Base-by-base conservation (phyloP, 768 basidiomycete species). In the Leucosporidium yakuticum region DNA sequence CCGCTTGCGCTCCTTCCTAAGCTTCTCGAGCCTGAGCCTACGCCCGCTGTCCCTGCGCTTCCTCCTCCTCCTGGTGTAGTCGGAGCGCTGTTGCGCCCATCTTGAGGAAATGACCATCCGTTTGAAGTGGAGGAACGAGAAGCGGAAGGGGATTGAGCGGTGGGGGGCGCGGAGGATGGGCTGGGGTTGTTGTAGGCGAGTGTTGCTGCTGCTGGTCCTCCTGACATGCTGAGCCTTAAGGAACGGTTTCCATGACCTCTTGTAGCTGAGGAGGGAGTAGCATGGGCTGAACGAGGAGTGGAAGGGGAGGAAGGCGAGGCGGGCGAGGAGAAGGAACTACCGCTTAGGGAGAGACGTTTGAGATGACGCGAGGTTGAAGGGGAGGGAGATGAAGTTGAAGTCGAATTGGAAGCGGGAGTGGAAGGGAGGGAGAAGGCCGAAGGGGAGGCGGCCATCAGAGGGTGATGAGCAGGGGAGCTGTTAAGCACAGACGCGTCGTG, bases 311-410 rank as follows among this genome's bases (percentile, higher is more conserved):
- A 12, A 15, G 66, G 51, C 14, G 63, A 68, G 60, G 48, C 47
- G 21, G 64, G 23, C 1, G 67, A 50, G 19, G 23, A 25, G 23
- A 53, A 31, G 25, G 63, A 58, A 57, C 15, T 27, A 1, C 25
- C 53, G 27, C 29, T 15, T 7, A 71, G 64, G 5, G 60, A 63
- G 27, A 71, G 70, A 9, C 70, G 70, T 27, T 71, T 71, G n/a
- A 71, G 56, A 34, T 71, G 70, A n/a, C 67, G 63, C 7, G 56
- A 32, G n/a, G 56, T 34, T 1, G 56, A 57, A 9, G 56, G 34
- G 32, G 32, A 23, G 23, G 56, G 56, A 36, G 23, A 8, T 25
- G 53, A 29, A 25, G 27, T 29, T 17, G 27, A 54, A 29, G 2
- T 14, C 4, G n/a, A 53, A n/a, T n/a, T 4, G 51, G 12, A 15